Evolutionary conservation across 1,284 basidiomycete species (phyloP).

Genomic region (Blastosporella zonata): DNA sequence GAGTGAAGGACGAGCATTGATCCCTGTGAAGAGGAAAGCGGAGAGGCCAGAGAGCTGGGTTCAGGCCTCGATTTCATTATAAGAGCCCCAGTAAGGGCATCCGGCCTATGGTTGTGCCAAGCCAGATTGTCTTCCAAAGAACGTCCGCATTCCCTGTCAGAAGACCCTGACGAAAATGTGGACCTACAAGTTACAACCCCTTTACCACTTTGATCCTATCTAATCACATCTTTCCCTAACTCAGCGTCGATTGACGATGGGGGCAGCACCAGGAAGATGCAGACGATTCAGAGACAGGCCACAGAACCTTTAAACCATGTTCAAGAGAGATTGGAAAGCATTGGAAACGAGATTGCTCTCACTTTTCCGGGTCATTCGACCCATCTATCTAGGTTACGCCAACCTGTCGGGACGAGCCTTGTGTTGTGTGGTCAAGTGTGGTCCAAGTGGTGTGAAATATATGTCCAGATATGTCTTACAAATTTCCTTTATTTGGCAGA

Average conservation of each 20-base stretch:
- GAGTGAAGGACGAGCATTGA: conserved; percentile 7
- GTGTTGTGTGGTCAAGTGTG: too few species aligned
- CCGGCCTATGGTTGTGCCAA: conserved; percentile 9
- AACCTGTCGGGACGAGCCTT: conserved; percentile 2
- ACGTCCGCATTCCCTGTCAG: conserved; percentile 19
- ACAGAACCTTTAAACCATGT: background rate
- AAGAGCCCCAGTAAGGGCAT: conserved; percentile 13
- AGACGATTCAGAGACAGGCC: too few species aligned
- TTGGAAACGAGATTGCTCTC: background rate
- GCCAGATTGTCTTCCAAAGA: conserved; percentile 16
- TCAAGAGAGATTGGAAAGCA: background rate
- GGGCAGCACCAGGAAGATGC: too few species aligned
- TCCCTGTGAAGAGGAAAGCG: conserved; percentile 1
- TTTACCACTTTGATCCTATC: conserved; percentile 10
- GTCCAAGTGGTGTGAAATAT: conserved; percentile 1
- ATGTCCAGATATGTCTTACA: background rate
- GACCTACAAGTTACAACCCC: conserved; percentile 12
- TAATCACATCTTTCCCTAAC: conserved; percentile 11
- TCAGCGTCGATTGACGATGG: background rate
- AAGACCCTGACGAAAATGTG: conserved; percentile 19
- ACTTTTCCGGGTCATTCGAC: conserved; percentile 9
- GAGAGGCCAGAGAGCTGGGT: conserved; percentile 10
- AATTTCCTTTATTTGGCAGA: background rate
- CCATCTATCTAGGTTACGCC: conserved; percentile 3
- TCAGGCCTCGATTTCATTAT: conserved; percentile 11